Percentiles rank a stretch among this genome's conserved stretches.
These are phyloP conservation scores for Thuidium tamariscinum DNA, from an alignment of 225 moss, liverwort and hornwort genomes.

Conservation along the genomic window DNA sequence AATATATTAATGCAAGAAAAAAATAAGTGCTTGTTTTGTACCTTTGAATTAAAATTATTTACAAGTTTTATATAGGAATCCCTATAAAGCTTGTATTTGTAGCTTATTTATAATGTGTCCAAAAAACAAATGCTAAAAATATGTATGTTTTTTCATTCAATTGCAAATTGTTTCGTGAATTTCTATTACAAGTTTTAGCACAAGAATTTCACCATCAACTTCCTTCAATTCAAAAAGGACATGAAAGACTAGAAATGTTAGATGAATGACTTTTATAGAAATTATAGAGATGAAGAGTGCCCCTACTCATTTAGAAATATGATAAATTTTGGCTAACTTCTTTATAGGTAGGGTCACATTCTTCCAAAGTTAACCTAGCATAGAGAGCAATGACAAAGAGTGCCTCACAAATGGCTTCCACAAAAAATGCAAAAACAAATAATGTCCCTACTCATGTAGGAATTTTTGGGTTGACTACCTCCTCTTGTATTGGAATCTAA, in stretches of 20 bases:
- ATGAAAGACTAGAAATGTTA: no score
- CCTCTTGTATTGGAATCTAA: rapidly evolving
- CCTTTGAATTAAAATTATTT: neutral
- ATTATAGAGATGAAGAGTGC: neutral
- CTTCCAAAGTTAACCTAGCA: neutral
- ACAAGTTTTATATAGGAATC: no score
- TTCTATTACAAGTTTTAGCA: rapidly evolving
- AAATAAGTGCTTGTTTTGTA: rapidly evolving
- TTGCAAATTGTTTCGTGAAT: neutral
- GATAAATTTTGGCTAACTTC: neutral
- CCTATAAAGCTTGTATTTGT: neutral
- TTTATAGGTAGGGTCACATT: rapidly evolving
- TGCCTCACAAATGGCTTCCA: neutral
- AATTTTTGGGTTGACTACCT: no score
- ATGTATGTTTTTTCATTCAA: no score
- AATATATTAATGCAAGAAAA: neutral
- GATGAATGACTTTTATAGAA: neutral
- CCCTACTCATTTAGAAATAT: no score
- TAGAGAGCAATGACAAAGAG: no score
- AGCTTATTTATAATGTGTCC: neutral
- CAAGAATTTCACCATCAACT: neutral
- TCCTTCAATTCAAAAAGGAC: neutral
- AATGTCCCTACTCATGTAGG: neutral
- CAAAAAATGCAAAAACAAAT: neutral
- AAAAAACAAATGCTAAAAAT: rapidly evolving